These are phyloP conservation scores for Talaromyces albobiverticillius DNA, from an alignment of 2,329 filamentous ascomycete genomes.

Conservation along the genomic window DNA sequence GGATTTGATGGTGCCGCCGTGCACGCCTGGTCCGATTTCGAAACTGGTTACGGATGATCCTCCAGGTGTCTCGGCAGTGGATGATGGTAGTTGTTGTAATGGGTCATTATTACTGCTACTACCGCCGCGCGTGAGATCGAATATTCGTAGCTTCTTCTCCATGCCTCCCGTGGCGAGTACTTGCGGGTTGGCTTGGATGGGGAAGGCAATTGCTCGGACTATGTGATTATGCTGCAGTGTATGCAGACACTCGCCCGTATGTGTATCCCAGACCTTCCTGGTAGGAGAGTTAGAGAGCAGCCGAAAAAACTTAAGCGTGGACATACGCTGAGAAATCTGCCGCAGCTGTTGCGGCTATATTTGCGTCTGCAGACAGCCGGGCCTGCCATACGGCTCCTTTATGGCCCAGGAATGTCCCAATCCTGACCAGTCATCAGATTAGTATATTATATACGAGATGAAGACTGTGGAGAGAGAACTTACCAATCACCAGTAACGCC, in stretches of 20 bases:
- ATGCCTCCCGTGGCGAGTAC: constrained; percentile 88
- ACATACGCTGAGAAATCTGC: constrained; percentile 91
- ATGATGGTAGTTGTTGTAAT: not conserved
- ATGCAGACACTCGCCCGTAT: constrained; percentile 83
- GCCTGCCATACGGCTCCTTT: constrained; percentile 98
- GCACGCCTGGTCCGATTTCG: constrained; percentile 82
- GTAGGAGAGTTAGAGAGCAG: constrained; percentile 26
- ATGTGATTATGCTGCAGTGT: constrained; percentile 93
- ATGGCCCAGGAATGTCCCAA: constrained; percentile 96
- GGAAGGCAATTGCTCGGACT: constrained; percentile 88
- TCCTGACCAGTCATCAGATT: constrained; percentile 53
- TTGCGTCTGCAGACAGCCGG: constrained; percentile 81
- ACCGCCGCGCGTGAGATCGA: constrained; percentile 68
- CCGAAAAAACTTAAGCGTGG: not conserved
- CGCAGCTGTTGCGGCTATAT: constrained; percentile 85
- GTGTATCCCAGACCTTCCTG: constrained; percentile 96
- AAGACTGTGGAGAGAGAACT: too few relatives aligned
- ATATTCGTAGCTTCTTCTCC: constrained; percentile 95
- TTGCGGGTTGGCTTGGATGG: constrained; percentile 71
- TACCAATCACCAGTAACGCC: constrained; percentile 93
- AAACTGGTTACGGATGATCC: constrained; percentile 63
- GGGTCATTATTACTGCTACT: not conserved
- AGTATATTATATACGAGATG: too few relatives aligned
- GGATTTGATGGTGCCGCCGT: constrained; percentile 87
- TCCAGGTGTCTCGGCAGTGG: not conserved